Evolutionary conservation across 257 asterid species (phyloP).

Genomic region (Solanum phureja): DNA sequence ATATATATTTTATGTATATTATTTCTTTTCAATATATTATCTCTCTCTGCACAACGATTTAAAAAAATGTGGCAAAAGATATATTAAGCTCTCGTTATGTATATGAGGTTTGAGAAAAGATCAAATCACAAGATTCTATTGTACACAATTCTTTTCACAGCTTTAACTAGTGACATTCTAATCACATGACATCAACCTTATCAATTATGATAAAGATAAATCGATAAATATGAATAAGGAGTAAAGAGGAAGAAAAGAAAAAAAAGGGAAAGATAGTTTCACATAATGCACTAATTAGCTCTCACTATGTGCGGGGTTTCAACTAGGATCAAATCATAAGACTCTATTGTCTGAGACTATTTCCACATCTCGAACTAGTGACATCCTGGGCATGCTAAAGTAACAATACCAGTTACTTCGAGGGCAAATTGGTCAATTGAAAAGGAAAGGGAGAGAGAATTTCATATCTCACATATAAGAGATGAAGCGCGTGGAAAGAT

Average conservation of each 20-base stretch:
- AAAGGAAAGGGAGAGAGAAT: not conserved
- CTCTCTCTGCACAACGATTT: too few species aligned
- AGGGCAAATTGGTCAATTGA: not conserved
- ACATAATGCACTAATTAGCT: not conserved
- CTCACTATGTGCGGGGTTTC: not conserved
- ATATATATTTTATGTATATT: too few species aligned
- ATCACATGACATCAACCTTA: not conserved
- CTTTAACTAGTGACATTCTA: not conserved
- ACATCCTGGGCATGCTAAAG: rapidly evolving
- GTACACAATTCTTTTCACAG: too few species aligned
- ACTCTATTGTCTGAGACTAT: not conserved
- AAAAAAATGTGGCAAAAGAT: too few species aligned
- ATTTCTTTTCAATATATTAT: too few species aligned
- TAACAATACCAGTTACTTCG: not conserved
- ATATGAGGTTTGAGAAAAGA: too few species aligned
- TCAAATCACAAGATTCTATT: too few species aligned
- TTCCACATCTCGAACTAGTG: rapidly evolving
- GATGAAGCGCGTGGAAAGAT: slow-evolving; percentile 18
- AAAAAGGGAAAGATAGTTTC: not conserved
- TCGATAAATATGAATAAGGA: too few species aligned
- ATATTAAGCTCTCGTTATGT: not conserved
- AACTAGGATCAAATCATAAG: not conserved
- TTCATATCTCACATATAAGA: not conserved
- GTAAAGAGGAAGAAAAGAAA: not conserved
- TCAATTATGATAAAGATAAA: not conserved